A percentile compares a stretch with the other conserved stretches of the same genome.
These are phyloP conservation scores for Cronartium quercuum DNA, from an alignment of 1,284 basidiomycete species.

Conservation along the genomic window DNA sequence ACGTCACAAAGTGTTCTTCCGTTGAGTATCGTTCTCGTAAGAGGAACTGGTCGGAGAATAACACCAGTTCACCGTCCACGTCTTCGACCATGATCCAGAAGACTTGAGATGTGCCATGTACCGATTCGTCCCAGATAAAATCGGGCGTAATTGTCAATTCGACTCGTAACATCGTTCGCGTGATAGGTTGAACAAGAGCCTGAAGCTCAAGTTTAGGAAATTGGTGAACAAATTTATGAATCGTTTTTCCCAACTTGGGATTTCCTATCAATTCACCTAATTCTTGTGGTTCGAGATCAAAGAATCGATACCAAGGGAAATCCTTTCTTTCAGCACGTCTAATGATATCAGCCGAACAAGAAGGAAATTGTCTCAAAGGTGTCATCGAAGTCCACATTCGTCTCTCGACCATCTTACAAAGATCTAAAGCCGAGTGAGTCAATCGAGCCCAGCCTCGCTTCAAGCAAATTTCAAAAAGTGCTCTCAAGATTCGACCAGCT, in stretches of 20 bases:
- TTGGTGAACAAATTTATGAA: slow-evolving; percentile 89
- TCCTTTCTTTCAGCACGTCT: slow-evolving; percentile 94
- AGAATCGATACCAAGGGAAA: slow-evolving; percentile 96
- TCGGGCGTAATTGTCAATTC: slow-evolving; percentile 88
- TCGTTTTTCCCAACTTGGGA: slow-evolving; percentile 67
- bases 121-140: slow-evolving; percentile 93
- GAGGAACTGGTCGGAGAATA: slow-evolving; percentile 89
- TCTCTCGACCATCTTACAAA: slow-evolving; percentile 84
- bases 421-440: slow-evolving; percentile 78
- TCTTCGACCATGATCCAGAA: slow-evolving; percentile 95
- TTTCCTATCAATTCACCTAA: slow-evolving; percentile 91
- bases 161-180: slow-evolving; percentile 75
- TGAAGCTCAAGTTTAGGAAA: slow-evolving; percentile 93
- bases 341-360: slow-evolving; percentile 69
- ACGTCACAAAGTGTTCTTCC: slow-evolving; percentile 69
- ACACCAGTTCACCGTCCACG: slow-evolving; percentile 89
- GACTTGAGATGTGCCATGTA: slow-evolving; percentile 77
- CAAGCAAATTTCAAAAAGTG: slow-evolving; percentile 96
- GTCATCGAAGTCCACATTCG: slow-evolving; percentile 94
- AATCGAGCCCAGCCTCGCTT: slow-evolving; percentile 97
- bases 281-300: slow-evolving; percentile 72
- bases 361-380: slow-evolving; percentile 88
- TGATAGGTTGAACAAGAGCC: slow-evolving; percentile 90
- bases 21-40: slow-evolving; percentile 78
- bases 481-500: slow-evolving; percentile 70